Base-by-base conservation (phyloP, 2,329 filamentous ascomycete species). In the Coniochaeta hoffmannii region DNA sequence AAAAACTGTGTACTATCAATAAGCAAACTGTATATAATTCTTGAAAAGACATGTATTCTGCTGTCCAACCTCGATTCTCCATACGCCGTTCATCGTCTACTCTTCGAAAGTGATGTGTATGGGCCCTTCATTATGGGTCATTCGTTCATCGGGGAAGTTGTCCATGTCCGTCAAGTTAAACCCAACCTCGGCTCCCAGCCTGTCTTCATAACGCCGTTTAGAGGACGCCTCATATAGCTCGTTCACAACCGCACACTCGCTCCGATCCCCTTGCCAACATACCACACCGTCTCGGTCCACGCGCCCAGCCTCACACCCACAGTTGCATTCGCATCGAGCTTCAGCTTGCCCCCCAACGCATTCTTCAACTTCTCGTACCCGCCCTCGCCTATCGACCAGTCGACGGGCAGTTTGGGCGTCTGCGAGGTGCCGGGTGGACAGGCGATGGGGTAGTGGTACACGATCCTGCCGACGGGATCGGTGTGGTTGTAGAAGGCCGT, bases 401-500 rank as follows among this genome's bases (percentile, higher is more conserved):
- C 78, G 1, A 97, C 93, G 0, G 93, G 92, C 41, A 99, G 68
- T 56, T 80, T 81, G 1, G 93, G 93, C 0, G 88, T 89, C 55
- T 81, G 73, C 1, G 86, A 88, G 1, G 81, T 68, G 0, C 91
- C 90, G 0, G 92, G 90, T 0, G 87, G 86, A 1, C 91, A 87
- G 2, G 83, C 80, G 64, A 97, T 93, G 0, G 89, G 83, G 15
- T 83, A 67, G 36, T 86, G 78, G 66, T 94, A 90, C 24, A 87
- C 62, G 56, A 97, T 97, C 26, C 77, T 81, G 1, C 92, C 94
- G 0, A 96, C 78, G 1, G 85, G 80, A 53, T 93, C 84, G 9
- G 85, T 88, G 58, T 88, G 82, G 60, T 96, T 90, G 69, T 96
- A 95, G 58, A 85, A 87, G 0, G 94, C 91, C 1, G 87, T 90